Conservation (phyloP, 2,329 filamentous ascomycete genomes). For the Lachnellula hyalina region DNA sequence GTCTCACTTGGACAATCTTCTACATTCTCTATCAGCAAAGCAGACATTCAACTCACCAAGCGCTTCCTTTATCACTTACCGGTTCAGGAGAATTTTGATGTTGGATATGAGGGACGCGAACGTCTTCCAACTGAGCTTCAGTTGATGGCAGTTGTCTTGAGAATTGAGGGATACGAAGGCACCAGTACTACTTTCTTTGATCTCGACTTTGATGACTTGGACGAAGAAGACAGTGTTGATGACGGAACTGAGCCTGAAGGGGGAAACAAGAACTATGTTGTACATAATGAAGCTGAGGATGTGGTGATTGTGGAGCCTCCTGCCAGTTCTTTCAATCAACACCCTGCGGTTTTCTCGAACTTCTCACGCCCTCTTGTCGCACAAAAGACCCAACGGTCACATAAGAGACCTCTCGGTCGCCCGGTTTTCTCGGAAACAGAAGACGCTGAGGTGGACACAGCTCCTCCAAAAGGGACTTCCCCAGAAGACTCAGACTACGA, state of each 20-base stretch:
- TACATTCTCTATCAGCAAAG: neutral
- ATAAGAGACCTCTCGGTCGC: neutral
- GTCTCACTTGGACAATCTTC: neutral
- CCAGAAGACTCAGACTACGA: neutral
- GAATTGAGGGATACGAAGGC: neutral
- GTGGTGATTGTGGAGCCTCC: neutral
- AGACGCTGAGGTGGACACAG: neutral
- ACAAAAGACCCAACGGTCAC: neutral
- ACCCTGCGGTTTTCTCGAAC: neutral
- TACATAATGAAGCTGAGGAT: neutral
- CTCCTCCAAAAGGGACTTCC: neutral
- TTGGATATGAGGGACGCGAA: neutral
- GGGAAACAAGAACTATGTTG: neutral
- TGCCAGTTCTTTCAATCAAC: neutral
- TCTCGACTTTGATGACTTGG: neutral
- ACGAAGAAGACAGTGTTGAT: neutral
- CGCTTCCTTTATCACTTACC: neutral
- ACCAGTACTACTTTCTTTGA: neutral
- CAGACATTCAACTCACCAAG: neutral
- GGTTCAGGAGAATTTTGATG: neutral
- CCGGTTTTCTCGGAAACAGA: neutral
- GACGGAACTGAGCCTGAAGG: neutral
- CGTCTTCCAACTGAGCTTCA: neutral
- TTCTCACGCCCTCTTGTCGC: neutral
- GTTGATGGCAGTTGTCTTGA: neutral